phyloP scores from a whole-genome alignment of 495 filamentous ascomycete species.

The Neurospora sp. region DNA sequence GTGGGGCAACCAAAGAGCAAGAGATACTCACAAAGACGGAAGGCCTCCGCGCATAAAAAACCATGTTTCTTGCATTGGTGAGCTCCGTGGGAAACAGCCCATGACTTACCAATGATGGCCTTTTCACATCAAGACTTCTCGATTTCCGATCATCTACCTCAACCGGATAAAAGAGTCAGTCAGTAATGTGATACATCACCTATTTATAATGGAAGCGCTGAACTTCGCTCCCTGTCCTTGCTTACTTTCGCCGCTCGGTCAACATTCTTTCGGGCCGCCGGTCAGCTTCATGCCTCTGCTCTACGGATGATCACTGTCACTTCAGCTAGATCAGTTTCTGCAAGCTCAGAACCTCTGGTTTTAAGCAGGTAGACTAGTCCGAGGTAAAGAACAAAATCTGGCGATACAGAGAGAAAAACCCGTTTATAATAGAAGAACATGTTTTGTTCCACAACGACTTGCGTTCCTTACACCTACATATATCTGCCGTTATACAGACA shows the following conservation, averaged over 20 bases:
- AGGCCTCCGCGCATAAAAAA: background rate
- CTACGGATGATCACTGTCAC: background rate
- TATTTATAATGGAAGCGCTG: background rate
- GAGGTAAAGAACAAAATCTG: background rate
- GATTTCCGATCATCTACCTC: background rate
- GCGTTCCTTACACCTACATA: background rate
- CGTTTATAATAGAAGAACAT: background rate
- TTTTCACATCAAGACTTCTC: background rate
- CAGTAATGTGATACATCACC: background rate
- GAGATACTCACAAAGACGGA: background rate
- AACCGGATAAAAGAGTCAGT: background rate
- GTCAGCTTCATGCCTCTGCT: background rate
- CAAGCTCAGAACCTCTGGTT: background rate
- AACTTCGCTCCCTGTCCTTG: background rate
- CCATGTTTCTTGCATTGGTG: background rate
- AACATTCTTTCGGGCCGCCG: background rate
- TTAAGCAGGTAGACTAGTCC: background rate
- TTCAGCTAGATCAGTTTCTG: background rate
- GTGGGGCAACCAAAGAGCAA: background rate
- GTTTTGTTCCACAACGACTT: background rate
- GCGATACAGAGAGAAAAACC: background rate
- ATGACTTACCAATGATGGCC: too few relatives aligned
- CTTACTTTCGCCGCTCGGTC: background rate
- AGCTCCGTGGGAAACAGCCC: background rate
- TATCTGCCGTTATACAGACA: background rate